Evolutionary conservation across 495 filamentous ascomycete genomes (phyloP), one percentile per base, ranked within the genome.

Genomic region (Aspergillus conjunctus): DNA sequence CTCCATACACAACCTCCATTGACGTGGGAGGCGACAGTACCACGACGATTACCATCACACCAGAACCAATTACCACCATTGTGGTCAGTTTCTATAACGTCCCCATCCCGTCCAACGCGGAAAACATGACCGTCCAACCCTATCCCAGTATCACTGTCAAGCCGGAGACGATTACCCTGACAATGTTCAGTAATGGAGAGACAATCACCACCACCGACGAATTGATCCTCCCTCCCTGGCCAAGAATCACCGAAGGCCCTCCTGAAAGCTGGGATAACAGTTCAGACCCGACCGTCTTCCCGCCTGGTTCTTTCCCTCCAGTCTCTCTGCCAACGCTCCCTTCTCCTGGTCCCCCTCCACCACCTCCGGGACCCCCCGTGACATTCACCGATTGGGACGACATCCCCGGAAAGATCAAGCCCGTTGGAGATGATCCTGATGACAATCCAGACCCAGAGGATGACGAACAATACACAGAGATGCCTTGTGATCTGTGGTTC

Each of bases 241-340:
- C 46, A 12, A 50, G 18, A 22, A 50, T 50, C 46, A 50, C 46
- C 7, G 22, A 50, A 18, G 46, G 46, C 4, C 46, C 46, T 7
- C 46, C 46, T 50, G 46, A 50, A 21, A 22, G 22, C 20, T 50
- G 46, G 46, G 46, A 50, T 50, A 50, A 50, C 46, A 21, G 17
- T 18, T 20, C n/a, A 4, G 18, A 22, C 17, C 46, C 46, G 8
- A 18, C 46, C 11, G 22, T 26, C 9, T 20, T 8, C 46, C 18
- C 46, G 1, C 34, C n/a, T 9, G 34, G 22, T 8, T 22, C 9
- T 21, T 21, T 50, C 17, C 46, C 46, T 18, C 34, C 34, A 37
- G 34, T 37, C 34, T 37, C 34, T 37, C 34, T 37, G 34, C 34
- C 34, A 8, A 8, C 34, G 1, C 9, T 37, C 1, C 34, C 34